Percentiles rank a stretch among this genome's conserved stretches.
Conservation (phyloP, 1,284 basidiomycete species). For the Leccinum pachyderme region DNA sequence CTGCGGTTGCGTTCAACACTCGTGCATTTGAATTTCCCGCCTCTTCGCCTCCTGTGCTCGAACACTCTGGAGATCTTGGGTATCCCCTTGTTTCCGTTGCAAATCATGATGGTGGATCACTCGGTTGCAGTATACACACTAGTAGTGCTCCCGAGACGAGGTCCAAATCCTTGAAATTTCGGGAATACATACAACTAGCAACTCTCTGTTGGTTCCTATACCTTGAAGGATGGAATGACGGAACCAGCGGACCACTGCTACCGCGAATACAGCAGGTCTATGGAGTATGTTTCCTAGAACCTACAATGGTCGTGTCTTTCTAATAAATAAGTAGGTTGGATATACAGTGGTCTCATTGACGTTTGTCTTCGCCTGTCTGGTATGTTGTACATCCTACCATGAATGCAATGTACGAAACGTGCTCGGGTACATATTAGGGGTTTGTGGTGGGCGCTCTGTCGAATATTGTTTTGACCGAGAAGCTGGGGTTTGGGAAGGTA, state of each 20-base stretch:
- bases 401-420: background rate
- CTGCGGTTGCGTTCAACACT: background rate
- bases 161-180: slow-evolving; percentile 8
- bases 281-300: background rate
- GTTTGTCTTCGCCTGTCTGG: slow-evolving; percentile 28
- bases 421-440: slow-evolving; percentile 12
- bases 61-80: background rate
- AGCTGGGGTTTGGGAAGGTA: slow-evolving; percentile 32
- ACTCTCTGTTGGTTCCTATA: slow-evolving; percentile 21
- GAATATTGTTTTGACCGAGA: slow-evolving; percentile 22
- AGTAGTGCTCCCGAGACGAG: slow-evolving; percentile 3
- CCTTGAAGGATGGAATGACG: slow-evolving; percentile 26
- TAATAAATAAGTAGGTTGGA: slow-evolving; percentile 12
- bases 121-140: background rate
- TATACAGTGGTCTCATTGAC: slow-evolving; percentile 25
- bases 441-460: slow-evolving; percentile 26
- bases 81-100: background rate
- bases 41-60: slow-evolving; percentile 1
- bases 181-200: slow-evolving; percentile 21
- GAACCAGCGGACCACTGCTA: slow-evolving; percentile 25
- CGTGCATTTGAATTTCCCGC: slow-evolving; percentile 1
- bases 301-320: background rate
- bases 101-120: background rate
- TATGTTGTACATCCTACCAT: slow-evolving; percentile 9
- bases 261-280: slow-evolving; percentile 30